Conservation (phyloP, 2,329 filamentous ascomycete species). For the Fusarium sororula region DNA sequence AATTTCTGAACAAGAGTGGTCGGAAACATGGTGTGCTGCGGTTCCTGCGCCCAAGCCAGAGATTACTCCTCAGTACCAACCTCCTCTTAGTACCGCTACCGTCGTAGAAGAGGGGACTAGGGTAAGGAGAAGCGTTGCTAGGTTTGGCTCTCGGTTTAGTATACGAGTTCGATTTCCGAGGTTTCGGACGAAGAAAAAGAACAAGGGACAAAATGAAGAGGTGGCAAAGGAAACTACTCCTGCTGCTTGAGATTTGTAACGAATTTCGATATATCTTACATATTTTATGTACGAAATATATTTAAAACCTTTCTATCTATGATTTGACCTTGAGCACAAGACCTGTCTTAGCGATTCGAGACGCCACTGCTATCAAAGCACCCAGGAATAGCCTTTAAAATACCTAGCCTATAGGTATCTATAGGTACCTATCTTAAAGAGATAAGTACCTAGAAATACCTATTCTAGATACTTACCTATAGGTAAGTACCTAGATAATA, state of each 20-base stretch:
- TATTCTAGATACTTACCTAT: too few relatives aligned
- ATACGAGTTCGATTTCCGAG: background rate
- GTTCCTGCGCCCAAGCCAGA: background rate
- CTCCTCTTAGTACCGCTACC: background rate
- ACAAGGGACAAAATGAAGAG: background rate
- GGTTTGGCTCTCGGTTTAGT: background rate
- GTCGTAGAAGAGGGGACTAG: background rate
- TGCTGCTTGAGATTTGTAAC: too few relatives aligned
- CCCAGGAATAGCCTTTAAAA: constrained; percentile 10
- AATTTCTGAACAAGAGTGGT: background rate
- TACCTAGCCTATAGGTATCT: too few relatives aligned
- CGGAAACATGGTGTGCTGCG: background rate
- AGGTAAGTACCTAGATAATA: too few relatives aligned
- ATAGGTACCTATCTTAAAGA: too few relatives aligned
- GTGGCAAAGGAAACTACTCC: background rate
- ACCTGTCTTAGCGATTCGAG: constrained; percentile 27
- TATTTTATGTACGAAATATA: accelerated
- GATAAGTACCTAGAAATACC: too few relatives aligned
- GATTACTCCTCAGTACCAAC: background rate
- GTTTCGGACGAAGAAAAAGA: background rate
- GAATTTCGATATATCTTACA: too few relatives aligned
- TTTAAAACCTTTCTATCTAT: background rate
- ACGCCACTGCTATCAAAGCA: constrained; percentile 29
- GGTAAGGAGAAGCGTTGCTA: background rate
- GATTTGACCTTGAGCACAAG: constrained; percentile 15